Percentiles rank a stretch among this genome's conserved stretches.
phyloP scores from a whole-genome alignment of 768 basidiomycete species.

The Cystofilobasidium ferigula region DNA sequence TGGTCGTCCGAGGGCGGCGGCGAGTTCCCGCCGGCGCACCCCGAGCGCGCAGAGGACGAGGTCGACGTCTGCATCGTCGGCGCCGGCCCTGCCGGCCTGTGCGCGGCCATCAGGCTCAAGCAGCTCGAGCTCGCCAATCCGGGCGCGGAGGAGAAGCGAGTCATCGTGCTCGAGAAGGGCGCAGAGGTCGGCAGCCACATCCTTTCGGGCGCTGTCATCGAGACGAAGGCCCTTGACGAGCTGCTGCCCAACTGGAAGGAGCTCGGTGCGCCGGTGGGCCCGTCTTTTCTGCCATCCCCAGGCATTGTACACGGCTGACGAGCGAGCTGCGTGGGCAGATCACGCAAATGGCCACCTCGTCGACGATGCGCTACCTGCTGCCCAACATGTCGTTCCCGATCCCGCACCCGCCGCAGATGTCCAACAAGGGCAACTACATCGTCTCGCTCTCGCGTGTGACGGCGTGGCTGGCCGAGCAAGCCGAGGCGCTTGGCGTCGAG shows the following conservation, averaged over 20 bases:
- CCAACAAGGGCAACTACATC: slow-evolving; percentile 86
- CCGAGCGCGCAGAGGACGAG: slow-evolving; percentile 77
- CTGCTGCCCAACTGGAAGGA: slow-evolving; percentile 75
- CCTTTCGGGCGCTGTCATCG: slow-evolving; percentile 88
- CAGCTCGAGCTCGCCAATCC: slow-evolving; percentile 67
- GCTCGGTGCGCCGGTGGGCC: slow-evolving; percentile 56
- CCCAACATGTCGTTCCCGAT: slow-evolving; percentile 58
- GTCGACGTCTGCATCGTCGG: slow-evolving; percentile 98
- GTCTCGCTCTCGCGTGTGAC: slow-evolving; percentile 78
- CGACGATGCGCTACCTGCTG: slow-evolving; percentile 78
- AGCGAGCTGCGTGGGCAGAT: too few relatives aligned
- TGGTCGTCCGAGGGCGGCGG: background rate
- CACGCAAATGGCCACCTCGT: slow-evolving; percentile 63
- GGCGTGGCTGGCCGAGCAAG: slow-evolving; percentile 75
- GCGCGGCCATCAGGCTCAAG: slow-evolving; percentile 89
- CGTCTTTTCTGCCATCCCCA: background rate
- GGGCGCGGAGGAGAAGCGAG: slow-evolving; percentile 64
- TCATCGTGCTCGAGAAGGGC: slow-evolving; percentile 93
- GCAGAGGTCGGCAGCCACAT: slow-evolving; percentile 91
- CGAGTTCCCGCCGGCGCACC: slow-evolving; percentile 40
- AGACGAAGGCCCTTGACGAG: slow-evolving; percentile 80
- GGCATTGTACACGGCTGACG: too few relatives aligned
- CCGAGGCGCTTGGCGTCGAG: slow-evolving; percentile 79
- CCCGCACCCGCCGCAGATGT: slow-evolving; percentile 95
- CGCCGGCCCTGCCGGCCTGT: slow-evolving; percentile 85